Percentiles rank a stretch among this genome's conserved stretches.
Evolutionary conservation across 1,139 yeast genomes (phyloP).

Genomic region (Hyphopichia fennica): DNA sequence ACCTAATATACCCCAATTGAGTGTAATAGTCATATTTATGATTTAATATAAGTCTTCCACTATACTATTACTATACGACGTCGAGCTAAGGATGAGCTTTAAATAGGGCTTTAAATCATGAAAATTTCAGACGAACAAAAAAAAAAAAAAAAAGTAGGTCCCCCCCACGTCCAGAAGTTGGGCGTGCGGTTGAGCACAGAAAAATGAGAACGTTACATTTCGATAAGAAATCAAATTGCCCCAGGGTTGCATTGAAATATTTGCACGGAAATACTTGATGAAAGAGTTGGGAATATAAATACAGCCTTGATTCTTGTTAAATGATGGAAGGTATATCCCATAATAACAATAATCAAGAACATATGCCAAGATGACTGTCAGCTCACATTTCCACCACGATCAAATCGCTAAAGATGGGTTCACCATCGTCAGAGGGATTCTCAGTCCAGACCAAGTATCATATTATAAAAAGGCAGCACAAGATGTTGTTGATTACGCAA

Average conservation of each 20-base stretch:
- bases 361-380: neutral
- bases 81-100: too few relatives aligned
- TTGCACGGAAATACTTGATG: too few relatives aligned
- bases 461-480: slow-evolving; percentile 40
- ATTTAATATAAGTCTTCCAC: neutral
- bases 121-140: too few relatives aligned
- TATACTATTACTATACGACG: too few relatives aligned
- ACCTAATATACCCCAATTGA: slow-evolving; percentile 47
- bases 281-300: neutral
- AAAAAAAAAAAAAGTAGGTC: too few relatives aligned
- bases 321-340: too few relatives aligned
- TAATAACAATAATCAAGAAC: too few relatives aligned
- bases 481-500: slow-evolving; percentile 43
- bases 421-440: slow-evolving; percentile 42
- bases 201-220: neutral
- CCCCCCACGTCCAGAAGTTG: too few relatives aligned
- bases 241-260: neutral
- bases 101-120: too few relatives aligned
- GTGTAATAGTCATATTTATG: slow-evolving; percentile 16
- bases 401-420: slow-evolving; percentile 47
- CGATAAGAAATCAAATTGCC: neutral
- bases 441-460: slow-evolving; percentile 41
- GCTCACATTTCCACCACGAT: slow-evolving; percentile 21
- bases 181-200: neutral
- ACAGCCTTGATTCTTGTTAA: too few relatives aligned